Percentiles rank a stretch among this genome's conserved stretches.
Evolutionary conservation across 2,329 filamentous ascomycete genomes (phyloP).

Genomic region (Teratosphaeria gauchensis): DNA sequence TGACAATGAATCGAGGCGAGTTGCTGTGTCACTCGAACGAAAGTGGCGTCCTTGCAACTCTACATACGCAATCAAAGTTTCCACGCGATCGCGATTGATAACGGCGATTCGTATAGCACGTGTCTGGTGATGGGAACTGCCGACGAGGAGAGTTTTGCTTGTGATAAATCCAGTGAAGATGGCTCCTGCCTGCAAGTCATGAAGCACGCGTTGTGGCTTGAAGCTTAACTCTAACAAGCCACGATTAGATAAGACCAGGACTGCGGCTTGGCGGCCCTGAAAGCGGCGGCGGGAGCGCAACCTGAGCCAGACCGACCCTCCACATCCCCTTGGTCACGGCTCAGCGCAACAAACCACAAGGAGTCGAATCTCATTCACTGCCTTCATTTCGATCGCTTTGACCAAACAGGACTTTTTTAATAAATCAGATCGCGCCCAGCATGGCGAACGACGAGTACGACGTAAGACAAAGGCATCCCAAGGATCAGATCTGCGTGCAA

Average conservation of each 20-base stretch:
- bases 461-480: slow-evolving; percentile 50
- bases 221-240: not conserved
- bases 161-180: not conserved
- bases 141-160: not conserved
- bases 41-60: not conserved
- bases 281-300: not conserved
- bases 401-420: not conserved
- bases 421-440: slow-evolving; percentile 27
- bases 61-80: not conserved
- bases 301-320: not conserved
- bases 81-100: not conserved
- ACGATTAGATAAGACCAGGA: not conserved
- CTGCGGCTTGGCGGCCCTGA: not conserved
- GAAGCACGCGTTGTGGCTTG: not conserved
- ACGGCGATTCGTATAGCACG: not conserved
- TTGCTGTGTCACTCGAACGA: not conserved
- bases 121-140: not conserved
- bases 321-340: not conserved
- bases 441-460: slow-evolving; percentile 99
- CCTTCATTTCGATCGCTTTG: not conserved
- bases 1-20: not conserved
- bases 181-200: not conserved
- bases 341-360: not conserved
- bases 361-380: not conserved
- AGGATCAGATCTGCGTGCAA: not conserved